Evolutionary conservation across 1,284 basidiomycete genomes (phyloP).

Genomic region (Pulchroboletus neoregius): DNA sequence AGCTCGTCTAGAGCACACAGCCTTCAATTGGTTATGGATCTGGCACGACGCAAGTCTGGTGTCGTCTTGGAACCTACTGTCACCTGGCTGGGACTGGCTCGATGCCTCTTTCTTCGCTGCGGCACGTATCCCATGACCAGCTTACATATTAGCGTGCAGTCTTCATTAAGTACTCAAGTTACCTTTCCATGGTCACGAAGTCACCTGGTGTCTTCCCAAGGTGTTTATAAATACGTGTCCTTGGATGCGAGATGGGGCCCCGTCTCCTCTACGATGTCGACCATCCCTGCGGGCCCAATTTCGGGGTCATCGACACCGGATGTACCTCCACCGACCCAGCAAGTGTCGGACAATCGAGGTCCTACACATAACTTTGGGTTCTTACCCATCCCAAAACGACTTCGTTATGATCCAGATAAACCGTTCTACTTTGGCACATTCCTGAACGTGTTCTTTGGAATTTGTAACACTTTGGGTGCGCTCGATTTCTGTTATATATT

Average conservation of each 20-base stretch:
- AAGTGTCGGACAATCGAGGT: background rate
- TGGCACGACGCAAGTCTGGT: background rate
- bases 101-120: background rate
- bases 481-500: background rate
- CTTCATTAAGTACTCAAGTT: conserved; percentile 1
- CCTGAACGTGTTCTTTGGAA: conserved; percentile 60
- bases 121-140: conserved; percentile 3
- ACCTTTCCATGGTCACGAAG: background rate
- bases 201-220: background rate
- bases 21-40: background rate
- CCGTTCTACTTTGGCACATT: conserved; percentile 55
- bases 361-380: conserved; percentile 48
- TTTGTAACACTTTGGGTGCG: conserved; percentile 63
- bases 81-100: background rate
- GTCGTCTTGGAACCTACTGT: background rate
- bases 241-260: background rate
- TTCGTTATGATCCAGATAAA: conserved; percentile 55
- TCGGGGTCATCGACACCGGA: background rate
- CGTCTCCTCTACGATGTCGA: conserved; percentile 8
- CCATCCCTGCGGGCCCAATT: background rate
- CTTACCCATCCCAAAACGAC: conserved; percentile 56
- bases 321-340: background rate
- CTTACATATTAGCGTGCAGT: background rate
- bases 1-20: background rate
- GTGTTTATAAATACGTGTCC: conserved; percentile 7